Percentiles rank a stretch among this genome's conserved stretches.
Conservation (phyloP, 805 yeast species). For the Saturnispora kantuleensis region DNA sequence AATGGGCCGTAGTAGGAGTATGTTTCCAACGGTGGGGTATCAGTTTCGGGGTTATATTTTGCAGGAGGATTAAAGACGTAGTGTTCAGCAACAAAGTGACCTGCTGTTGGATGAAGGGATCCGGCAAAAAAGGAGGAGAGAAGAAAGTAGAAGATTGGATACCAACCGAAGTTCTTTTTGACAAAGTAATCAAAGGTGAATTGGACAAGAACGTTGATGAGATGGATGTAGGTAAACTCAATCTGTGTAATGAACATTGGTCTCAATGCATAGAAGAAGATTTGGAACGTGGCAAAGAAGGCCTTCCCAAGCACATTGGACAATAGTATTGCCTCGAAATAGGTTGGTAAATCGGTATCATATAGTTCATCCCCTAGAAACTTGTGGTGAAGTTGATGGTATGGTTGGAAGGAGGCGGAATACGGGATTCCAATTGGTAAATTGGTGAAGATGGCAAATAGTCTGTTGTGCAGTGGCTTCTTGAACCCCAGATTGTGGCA, state of each 20-base stretch:
- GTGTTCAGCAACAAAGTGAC: slow-evolving; percentile 94
- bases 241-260: slow-evolving; percentile 80
- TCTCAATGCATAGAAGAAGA: slow-evolving; percentile 79
- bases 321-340: slow-evolving; percentile 61
- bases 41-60: slow-evolving; percentile 21
- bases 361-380: slow-evolving; percentile 73
- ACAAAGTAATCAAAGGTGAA: slow-evolving; percentile 47
- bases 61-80: slow-evolving; percentile 57
- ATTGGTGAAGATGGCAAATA: slow-evolving; percentile 69
- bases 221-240: slow-evolving; percentile 65
- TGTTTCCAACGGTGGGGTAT: slow-evolving; percentile 63
- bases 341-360: slow-evolving; percentile 86
- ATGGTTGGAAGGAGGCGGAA: slow-evolving; percentile 81
- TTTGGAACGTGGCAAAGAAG: slow-evolving; percentile 82
- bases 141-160: slow-evolving; percentile 55
- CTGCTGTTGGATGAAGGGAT: slow-evolving; percentile 87
- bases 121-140: slow-evolving; percentile 82
- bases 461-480: slow-evolving; percentile 64
- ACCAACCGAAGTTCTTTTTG: slow-evolving; percentile 52
- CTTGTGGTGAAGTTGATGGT: slow-evolving; percentile 87
- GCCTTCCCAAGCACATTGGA: slow-evolving; percentile 79
- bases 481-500: slow-evolving; percentile 79
- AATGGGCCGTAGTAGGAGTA: slow-evolving; percentile 80
- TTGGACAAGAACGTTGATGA: slow-evolving; percentile 57
- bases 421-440: slow-evolving; percentile 87